Conservation (phyloP, 1,284 basidiomycete genomes). For the Tilletiaria anomala region DNA sequence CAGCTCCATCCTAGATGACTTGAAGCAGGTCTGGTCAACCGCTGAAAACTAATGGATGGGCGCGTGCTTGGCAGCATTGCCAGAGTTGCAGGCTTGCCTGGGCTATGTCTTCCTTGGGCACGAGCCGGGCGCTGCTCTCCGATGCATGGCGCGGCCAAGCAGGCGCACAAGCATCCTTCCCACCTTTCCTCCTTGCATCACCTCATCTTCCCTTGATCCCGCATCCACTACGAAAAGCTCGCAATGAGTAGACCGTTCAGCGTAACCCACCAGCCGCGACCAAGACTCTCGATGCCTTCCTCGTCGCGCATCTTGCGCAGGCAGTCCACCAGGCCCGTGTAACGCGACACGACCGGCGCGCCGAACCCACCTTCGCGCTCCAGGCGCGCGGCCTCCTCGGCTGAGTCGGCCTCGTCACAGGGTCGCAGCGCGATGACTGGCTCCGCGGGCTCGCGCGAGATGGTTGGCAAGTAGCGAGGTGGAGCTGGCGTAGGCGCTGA, state of each 20-base stretch:
- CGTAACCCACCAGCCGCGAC: slow-evolving; percentile 30
- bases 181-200: too few relatives aligned
- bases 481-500: neutral
- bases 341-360: slow-evolving; percentile 27
- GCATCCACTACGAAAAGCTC: too few relatives aligned
- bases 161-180: too few relatives aligned
- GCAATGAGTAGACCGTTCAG: slow-evolving; percentile 12
- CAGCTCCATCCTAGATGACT: too few relatives aligned
- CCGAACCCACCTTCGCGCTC: slow-evolving; percentile 26
- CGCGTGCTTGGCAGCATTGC: too few relatives aligned
- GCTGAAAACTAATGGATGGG: too few relatives aligned
- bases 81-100: too few relatives aligned
- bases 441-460: slow-evolving; percentile 24
- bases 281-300: slow-evolving; percentile 32
- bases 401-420: slow-evolving; percentile 20
- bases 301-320: slow-evolving; percentile 35
- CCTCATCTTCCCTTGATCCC: too few relatives aligned
- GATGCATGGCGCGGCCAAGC: too few relatives aligned
- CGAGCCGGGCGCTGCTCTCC: too few relatives aligned
- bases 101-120: too few relatives aligned
- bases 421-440: slow-evolving; percentile 36
- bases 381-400: slow-evolving; percentile 10
- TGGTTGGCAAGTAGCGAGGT: neutral
- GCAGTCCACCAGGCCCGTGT: slow-evolving; percentile 28
- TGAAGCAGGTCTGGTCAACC: too few relatives aligned